phyloP scores from a whole-genome alignment of 129 eudicot genomes.

The Mikania micrantha region DNA sequence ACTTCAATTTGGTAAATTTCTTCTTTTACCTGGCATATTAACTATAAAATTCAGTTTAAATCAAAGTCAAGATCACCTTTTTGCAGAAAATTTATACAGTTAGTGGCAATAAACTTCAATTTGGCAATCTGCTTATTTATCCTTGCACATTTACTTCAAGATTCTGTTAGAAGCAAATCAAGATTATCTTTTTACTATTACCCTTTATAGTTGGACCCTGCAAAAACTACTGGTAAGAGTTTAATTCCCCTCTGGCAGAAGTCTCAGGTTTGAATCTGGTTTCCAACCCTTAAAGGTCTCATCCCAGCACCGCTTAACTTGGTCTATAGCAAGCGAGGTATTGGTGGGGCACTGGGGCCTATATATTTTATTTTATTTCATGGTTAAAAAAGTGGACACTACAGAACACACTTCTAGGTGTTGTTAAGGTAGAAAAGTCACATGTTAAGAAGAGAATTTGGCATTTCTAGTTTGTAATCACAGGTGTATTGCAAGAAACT shows the following conservation, averaged over 20 bases:
- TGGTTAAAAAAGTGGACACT: neutral
- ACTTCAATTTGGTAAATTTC: conserved; percentile 33
- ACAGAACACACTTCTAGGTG: neutral
- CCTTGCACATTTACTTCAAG: neutral
- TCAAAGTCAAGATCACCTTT: neutral
- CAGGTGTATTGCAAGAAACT: neutral
- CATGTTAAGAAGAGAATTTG: neutral
- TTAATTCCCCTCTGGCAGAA: too few relatives aligned
- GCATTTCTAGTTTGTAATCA: neutral
- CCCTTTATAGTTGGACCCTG: too few relatives aligned
- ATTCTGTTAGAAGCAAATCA: neutral
- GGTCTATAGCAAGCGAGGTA: too few relatives aligned
- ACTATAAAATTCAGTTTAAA: neutral
- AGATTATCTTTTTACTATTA: neutral
- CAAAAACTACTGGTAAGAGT: too few relatives aligned
- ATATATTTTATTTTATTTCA: too few relatives aligned
- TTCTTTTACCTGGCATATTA: neutral
- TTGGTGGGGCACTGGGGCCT: too few relatives aligned
- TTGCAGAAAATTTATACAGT: conserved; percentile 52
- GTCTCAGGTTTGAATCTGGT: neutral
- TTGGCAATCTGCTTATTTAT: conserved; percentile 13
- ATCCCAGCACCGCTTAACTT: too few relatives aligned
- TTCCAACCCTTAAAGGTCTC: too few relatives aligned
- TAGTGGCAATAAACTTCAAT: conserved; percentile 40
- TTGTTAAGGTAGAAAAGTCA: neutral